Base-by-base conservation (phyloP, 306 rosid species). In the Alnus glutinosa region DNA sequence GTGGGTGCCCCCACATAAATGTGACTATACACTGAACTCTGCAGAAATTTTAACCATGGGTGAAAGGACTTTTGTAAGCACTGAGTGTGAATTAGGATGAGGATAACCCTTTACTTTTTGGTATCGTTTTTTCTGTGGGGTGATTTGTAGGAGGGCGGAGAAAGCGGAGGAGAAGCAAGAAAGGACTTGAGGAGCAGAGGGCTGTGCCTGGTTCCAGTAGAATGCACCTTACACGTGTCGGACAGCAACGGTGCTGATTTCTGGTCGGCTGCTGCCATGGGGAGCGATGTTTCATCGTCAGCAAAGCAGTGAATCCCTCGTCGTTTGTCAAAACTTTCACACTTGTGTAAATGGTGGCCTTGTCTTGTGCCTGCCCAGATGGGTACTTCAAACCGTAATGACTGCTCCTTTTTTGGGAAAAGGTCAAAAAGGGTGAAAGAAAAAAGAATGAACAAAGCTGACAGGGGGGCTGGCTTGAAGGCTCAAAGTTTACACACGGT, bases 191-290 rank as follows among this genome's bases (percentile, higher is more conserved):
- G 86, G 70, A 91, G 92, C 77, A 82, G 80, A 72, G 98, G 98
- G 3, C 79, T 95, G 5, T 95, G 98, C 69, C 77, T 95, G 87
- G 85, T 91, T 75, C 98, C 98, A 0, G 88, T 85, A 49, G 97
- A 88, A 18, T 87, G 79, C 83, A 92, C 94, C 79, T 50, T 80
- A 63, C 92, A 92, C 83, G 90, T 91, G 85, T 90, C 86, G 0
- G 72, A 86, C 52, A 83, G 66, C 89, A 95, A 93, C 28, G 97
- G 97, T 61, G 98, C 98, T 59, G 98, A 95, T 88, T 91, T 89
- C 78, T 95, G 98, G 98, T 91, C 97, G 48, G 89, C 98, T 10
- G 81, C 98, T 5, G 79, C 87, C 2, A 79, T 86, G 90, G 87
- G 72, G 55, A 83, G 64, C 64, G 72, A 78, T 70, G 75, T 16